Percentiles rank a stretch among this genome's conserved stretches.
phyloP scores from a whole-genome alignment of 2,329 filamentous ascomycete genomes.

The Ophiostoma ulmi region DNA sequence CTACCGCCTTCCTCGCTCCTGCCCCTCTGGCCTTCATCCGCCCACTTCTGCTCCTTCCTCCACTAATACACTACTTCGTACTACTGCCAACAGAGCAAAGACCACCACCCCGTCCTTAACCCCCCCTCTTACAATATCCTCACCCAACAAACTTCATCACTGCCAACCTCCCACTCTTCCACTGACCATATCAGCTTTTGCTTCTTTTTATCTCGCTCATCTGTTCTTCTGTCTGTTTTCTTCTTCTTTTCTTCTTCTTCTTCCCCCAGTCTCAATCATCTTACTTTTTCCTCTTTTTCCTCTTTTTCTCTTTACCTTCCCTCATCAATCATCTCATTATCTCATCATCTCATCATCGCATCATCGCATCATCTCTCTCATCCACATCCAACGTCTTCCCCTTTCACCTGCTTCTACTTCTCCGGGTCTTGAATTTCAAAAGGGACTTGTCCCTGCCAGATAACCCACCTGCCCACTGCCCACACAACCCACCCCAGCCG shows the following conservation, averaged over 20 bases:
- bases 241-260: background rate
- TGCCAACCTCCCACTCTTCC: conserved; percentile 14
- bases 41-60: conserved; percentile 1
- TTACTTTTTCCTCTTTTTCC: background rate
- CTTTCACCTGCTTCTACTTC: background rate
- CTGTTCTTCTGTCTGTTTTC: background rate
- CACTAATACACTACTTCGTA: background rate
- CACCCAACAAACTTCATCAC: conserved; percentile 20
- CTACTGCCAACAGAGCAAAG: conserved; percentile 11
- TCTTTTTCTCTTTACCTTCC: background rate
- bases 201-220: background rate
- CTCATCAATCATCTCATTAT: background rate
- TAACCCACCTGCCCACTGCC: background rate
- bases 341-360: background rate
- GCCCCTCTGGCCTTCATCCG: background rate
- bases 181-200: background rate
- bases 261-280: conserved; percentile 1
- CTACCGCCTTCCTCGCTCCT: conserved; percentile 14
- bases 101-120: conserved; percentile 20
- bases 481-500: conserved; percentile 18
- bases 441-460: conserved; percentile 11
- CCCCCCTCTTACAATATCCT: conserved; percentile 17
- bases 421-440: conserved; percentile 1
- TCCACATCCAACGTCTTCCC: background rate
- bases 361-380: background rate